Evolutionary conservation across 306 rosid genomes (phyloP).

Genomic region (Sesbania bispinosa): DNA sequence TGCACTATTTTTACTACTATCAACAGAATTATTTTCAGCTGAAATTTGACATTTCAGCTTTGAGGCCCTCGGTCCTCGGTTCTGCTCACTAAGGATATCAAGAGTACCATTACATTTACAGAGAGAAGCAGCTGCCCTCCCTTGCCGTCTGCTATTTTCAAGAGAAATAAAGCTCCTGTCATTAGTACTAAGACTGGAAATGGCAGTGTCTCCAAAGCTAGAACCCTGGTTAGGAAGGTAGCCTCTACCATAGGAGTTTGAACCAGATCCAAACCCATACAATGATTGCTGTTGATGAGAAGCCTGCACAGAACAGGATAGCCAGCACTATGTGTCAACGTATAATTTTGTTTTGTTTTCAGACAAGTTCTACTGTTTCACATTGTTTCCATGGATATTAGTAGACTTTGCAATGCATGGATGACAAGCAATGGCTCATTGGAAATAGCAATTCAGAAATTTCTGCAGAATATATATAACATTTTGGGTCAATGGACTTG

Average conservation of each 20-base stretch:
- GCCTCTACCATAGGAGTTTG: slow-evolving; percentile 60
- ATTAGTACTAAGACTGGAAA: slow-evolving; percentile 31
- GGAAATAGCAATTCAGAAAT: background rate
- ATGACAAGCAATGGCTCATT: slow-evolving; percentile 7
- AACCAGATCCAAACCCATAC: slow-evolving; percentile 77
- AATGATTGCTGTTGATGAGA: slow-evolving; percentile 66
- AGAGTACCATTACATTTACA: slow-evolving; percentile 71
- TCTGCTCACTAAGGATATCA: slow-evolving; percentile 78
- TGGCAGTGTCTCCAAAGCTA: slow-evolving; percentile 47
- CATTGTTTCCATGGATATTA: background rate
- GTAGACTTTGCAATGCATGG: background rate
- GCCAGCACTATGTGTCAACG: slow-evolving; percentile 24
- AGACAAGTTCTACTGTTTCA: slow-evolving; percentile 1
- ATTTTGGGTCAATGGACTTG: background rate
- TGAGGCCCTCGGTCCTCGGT: slow-evolving; percentile 84
- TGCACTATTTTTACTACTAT: slow-evolving; percentile 37
- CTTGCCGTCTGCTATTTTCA: slow-evolving; percentile 56
- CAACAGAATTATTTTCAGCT: slow-evolving; percentile 49
- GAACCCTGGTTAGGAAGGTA: slow-evolving; percentile 60
- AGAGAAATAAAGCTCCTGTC: slow-evolving; percentile 52
- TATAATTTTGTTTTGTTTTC: slow-evolving; percentile 11
- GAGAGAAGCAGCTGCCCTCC: slow-evolving; percentile 45
- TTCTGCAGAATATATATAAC: background rate
- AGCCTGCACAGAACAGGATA: slow-evolving; percentile 48
- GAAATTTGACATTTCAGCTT: slow-evolving; percentile 59